These are phyloP conservation scores for Aspergillus nidulans DNA, from an alignment of 495 filamentous ascomycete species.

Conservation along the genomic window DNA sequence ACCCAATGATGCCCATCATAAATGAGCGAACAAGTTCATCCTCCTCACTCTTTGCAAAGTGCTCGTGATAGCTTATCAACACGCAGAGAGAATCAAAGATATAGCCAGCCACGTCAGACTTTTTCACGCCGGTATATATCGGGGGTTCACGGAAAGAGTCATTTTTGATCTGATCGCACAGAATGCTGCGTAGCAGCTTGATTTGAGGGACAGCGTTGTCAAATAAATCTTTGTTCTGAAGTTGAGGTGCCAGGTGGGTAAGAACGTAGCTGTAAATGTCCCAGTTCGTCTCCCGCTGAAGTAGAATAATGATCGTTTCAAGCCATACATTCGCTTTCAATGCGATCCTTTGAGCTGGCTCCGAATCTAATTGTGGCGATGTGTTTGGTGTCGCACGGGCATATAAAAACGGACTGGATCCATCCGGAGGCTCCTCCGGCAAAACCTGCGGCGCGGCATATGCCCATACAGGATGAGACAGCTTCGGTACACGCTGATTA, in stretches of 20 bases:
- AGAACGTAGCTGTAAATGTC: slow-evolving; percentile 90
- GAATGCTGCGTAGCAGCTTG: slow-evolving; percentile 65
- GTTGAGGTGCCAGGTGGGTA: slow-evolving; percentile 78
- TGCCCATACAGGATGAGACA: slow-evolving; percentile 53
- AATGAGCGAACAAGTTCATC: slow-evolving; percentile 86
- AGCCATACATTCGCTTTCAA: slow-evolving; percentile 73
- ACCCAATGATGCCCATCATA: slow-evolving; percentile 69
- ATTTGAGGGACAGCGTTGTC: slow-evolving; percentile 64
- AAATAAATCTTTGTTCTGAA: slow-evolving; percentile 88
- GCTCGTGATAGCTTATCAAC: slow-evolving; percentile 78
- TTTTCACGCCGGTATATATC: slow-evolving; percentile 67
- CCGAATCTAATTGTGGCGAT: slow-evolving; percentile 22
- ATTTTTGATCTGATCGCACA: slow-evolving; percentile 77
- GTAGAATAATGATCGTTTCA: slow-evolving; percentile 63
- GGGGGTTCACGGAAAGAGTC: slow-evolving; percentile 74
- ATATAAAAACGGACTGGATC: slow-evolving; percentile 43
- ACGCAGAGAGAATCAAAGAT: slow-evolving; percentile 80
- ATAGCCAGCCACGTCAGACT: slow-evolving; percentile 81
- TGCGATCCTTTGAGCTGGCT: slow-evolving; percentile 24
- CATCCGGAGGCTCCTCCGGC: slow-evolving; percentile 47
- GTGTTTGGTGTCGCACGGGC: slow-evolving; percentile 25
- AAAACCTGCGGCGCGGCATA: slow-evolving; percentile 47
- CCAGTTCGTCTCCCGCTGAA: slow-evolving; percentile 82
- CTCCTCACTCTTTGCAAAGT: slow-evolving; percentile 79
- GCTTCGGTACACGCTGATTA: slow-evolving; percentile 36